Conservation (phyloP, 2,329 filamentous ascomycete genomes). For the Hyphodiscus sp. region DNA sequence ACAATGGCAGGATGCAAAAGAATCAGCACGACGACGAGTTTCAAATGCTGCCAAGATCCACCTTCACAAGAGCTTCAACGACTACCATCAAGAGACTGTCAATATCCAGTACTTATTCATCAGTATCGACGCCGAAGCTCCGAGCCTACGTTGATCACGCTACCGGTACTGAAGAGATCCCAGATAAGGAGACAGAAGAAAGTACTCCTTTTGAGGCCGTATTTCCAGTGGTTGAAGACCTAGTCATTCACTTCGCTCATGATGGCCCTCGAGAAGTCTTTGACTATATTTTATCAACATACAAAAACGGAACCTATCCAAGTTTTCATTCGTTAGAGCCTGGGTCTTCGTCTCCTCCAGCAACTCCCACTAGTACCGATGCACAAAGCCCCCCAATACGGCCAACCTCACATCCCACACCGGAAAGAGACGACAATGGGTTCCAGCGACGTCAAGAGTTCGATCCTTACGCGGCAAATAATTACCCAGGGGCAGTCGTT, state of each 20-base stretch:
- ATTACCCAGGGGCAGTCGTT: constrained; percentile 6
- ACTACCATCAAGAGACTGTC: constrained; percentile 29
- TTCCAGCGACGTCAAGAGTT: constrained; percentile 6
- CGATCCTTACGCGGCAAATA: constrained; percentile 9
- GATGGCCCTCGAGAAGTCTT: constrained; percentile 37
- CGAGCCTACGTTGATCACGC: constrained; percentile 35
- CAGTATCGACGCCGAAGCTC: background rate
- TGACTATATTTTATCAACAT: constrained; percentile 41
- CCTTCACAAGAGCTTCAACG: constrained; percentile 27
- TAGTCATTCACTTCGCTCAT: constrained; percentile 48
- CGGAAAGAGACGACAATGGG: constrained; percentile 6
- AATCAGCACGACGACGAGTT: background rate
- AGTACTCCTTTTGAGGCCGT: constrained; percentile 32
- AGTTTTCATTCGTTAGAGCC: constrained; percentile 2
- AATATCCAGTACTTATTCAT: constrained; percentile 6
- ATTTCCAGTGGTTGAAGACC: constrained; percentile 48
- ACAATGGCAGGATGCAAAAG: background rate
- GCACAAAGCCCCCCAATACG: background rate
- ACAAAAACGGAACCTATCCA: constrained; percentile 36
- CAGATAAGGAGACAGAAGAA: constrained; percentile 1
- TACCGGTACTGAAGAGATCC: constrained; percentile 30
- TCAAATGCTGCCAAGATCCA: constrained; percentile 20
- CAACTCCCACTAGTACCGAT: constrained; percentile 1
- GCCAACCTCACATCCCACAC: constrained; percentile 9
- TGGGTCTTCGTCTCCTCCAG: constrained; percentile 1